phyloP scores from a whole-genome alignment of 2,329 filamentous ascomycete species.

The Zymoseptoria brevis region DNA sequence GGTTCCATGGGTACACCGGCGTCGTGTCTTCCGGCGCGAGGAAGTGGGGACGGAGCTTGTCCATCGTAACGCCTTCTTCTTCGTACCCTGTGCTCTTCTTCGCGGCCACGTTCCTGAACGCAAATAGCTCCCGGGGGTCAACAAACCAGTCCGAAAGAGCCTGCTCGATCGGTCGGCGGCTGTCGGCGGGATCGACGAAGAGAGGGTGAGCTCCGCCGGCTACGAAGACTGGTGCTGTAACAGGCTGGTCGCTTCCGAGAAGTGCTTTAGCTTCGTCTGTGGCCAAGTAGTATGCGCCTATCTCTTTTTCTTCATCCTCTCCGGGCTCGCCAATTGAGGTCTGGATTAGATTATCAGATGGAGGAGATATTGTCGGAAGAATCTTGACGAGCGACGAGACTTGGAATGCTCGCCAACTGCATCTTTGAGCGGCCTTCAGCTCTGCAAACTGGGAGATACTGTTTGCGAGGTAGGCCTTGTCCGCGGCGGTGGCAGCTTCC shows the following conservation, averaged over 20 bases:
- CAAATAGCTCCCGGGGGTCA: not conserved
- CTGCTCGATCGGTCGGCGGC: conserved; percentile 7
- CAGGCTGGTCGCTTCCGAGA: not conserved
- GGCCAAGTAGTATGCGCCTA: conserved; percentile 3
- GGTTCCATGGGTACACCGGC: conserved; percentile 8
- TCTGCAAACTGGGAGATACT: not conserved
- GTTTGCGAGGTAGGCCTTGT: not conserved
- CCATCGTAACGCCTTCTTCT: no score
- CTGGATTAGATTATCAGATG: not conserved
- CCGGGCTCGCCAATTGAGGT: not conserved
- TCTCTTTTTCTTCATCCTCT: not conserved
- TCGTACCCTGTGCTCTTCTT: no score
- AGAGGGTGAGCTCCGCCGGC: conserved; percentile 3
- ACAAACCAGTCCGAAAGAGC: conserved; percentile 7
- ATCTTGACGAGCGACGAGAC: not conserved
- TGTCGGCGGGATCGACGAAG: not conserved
- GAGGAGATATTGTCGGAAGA: not conserved
- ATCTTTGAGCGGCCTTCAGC: not conserved
- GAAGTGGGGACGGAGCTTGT: not conserved
- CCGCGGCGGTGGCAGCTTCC: not conserved
- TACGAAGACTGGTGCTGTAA: conserved; percentile 11
- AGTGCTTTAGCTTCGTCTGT: conserved; percentile 2
- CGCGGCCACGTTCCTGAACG: no score
- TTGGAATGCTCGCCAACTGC: not conserved
- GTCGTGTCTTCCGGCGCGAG: not conserved